Conservation (phyloP, 1,284 basidiomycete genomes). For the Cyathus pygmaeus region DNA sequence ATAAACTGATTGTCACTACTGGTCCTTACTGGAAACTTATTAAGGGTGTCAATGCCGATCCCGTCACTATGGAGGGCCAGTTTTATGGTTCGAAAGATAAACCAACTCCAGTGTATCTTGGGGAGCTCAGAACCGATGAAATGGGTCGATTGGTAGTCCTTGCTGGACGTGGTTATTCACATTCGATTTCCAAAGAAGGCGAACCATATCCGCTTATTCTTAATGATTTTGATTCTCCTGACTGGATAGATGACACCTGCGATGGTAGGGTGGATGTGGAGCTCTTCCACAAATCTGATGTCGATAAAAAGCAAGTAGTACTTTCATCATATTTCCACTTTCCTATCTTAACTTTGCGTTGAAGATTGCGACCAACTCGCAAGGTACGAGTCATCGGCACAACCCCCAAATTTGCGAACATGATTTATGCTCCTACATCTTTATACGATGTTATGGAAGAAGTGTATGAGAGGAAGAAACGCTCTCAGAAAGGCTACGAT, state of each 20-base stretch:
- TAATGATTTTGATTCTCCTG: constrained; percentile 20
- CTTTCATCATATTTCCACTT: too few species aligned
- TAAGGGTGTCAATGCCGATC: background rate
- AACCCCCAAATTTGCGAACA: constrained; percentile 43
- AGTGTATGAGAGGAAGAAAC: constrained; percentile 31
- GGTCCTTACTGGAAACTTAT: background rate
- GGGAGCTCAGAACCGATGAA: constrained; percentile 23
- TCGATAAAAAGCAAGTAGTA: background rate
- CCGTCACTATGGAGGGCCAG: constrained; percentile 4
- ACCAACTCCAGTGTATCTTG: constrained; percentile 20
- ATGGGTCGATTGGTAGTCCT: constrained; percentile 26
- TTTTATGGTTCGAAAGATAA: constrained; percentile 10
- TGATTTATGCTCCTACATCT: constrained; percentile 39
- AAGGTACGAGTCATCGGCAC: constrained; percentile 33
- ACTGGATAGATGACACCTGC: constrained; percentile 30
- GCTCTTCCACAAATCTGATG: constrained; percentile 7
- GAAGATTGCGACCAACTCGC: background rate
- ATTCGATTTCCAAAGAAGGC: constrained; percentile 9
- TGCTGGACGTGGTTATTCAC: constrained; percentile 20
- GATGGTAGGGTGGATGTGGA: constrained; percentile 25
- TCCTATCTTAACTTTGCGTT: background rate
- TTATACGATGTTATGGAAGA: constrained; percentile 45
- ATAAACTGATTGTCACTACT: constrained; percentile 19
- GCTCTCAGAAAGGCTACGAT: constrained; percentile 13
- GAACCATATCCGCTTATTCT: constrained; percentile 16